Evolutionary conservation across 768 basidiomycete species (phyloP), one percentile per base, ranked within the genome.

Genomic region (Termitomyces sp.): DNA sequence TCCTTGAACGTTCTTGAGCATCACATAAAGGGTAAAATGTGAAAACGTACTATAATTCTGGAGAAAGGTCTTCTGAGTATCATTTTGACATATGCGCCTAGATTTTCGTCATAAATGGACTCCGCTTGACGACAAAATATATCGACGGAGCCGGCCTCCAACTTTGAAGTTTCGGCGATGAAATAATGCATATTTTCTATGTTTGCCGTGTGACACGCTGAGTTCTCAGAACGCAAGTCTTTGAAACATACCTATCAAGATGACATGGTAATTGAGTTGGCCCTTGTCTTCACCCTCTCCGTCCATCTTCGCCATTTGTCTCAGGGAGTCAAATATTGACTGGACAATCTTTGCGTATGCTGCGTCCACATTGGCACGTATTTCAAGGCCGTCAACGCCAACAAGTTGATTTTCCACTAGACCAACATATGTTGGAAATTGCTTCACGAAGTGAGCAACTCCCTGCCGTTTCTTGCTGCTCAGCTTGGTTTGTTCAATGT

Each of bases 141-240:
- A 48, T 75, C 73, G 61, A 89, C 75, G 49, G 91, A 81, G 56
- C 80, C 73, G 53, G 87, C 73, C 66, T 90, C 82, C 65, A 93
- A 76, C 62, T 81, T 82, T 0, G 86, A 80, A 35, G 89, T 85
- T 66, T 96, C 94, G 0, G 87, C 83, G 38, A 94, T 82, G 68
- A 97, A 96, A 67, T 90, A 87, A 62, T 95, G 90, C 94, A 96
- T 97, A 68, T 98, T 98, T 72, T 97, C 96, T 98, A 30, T 7
- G 24, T 57, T 24, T 38, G 3, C 43, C 32, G 51, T 47, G 53
- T 47, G 64, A 43, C 50, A n/a, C 48, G 16, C 18, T 24, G 7
- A 44, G 14, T 22, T 14, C 48, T 42, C 18, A 45, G 4, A 60
- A n/a, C 40, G 30, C n/a, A 38, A 18, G 43, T 20, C 20, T 38